Base-by-base conservation (phyloP, 768 basidiomycete species). In the Boletus bicolor region DNA sequence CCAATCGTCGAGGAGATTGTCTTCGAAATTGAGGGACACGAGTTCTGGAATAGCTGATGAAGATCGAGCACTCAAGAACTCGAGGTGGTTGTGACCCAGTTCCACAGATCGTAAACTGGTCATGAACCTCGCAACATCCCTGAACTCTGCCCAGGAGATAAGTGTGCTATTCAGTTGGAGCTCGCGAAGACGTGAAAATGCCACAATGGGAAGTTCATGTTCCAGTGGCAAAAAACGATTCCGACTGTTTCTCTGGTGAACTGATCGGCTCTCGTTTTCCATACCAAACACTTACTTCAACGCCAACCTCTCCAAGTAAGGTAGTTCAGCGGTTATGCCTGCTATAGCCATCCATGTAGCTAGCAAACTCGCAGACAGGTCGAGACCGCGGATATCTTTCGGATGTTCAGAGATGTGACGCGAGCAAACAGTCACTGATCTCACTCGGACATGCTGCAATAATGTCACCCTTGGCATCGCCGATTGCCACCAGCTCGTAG, bases 331-430 rank as follows among this genome's bases (percentile, higher is more conserved):
- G 11, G 80, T 71, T 56, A 98, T 91, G 24, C 68, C 64, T 10
- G 85, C 82, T 17, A 96, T 75, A 4, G 75, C 71, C 32, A 83
- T 76, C 95, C 94, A 97, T 54, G 70, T 76, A 5, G 84, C 69
- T 34, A 97, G 62, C 17, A 97, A 78, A 70, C 79, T 94, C 43
- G 77, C 75, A 15, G 93, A 92, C 37, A 98, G 75, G 73, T 97
- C 89, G 37, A 98, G 76, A 9, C 84, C 85, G n/a, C 81, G 82
- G 43, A 94, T 77, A 64, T 82, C 92, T 95, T 59, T 55, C 47
- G 47, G 45, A 50, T 30, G 39, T 48, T 69, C 39, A 66, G 58
- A 50, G 21, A 47, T 47, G 38, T 52, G 19, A 58, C 51, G 12
- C 10, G 49, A 54, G 39, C 48, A 46, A 44, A 59, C 38, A 46